Percentiles rank a stretch among this genome's conserved stretches.
Evolutionary conservation across 2,329 filamentous ascomycete genomes (phyloP).

Genomic region (Camptophora hylomeconis): DNA sequence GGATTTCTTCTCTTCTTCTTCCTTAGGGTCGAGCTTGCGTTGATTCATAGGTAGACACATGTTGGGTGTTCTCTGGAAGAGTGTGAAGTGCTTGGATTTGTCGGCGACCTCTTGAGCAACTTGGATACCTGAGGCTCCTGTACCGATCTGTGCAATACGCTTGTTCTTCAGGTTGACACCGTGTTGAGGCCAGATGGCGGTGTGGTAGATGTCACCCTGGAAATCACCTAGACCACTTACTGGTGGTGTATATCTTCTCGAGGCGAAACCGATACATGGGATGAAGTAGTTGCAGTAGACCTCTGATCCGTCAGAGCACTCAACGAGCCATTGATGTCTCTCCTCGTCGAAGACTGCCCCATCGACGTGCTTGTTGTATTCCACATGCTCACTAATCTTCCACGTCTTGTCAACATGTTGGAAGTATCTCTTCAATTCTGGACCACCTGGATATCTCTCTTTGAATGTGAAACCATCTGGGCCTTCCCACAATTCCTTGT

Average conservation of each 20-base stretch:
- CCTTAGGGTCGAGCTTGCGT: slow-evolving; percentile 32
- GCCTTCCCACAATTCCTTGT: slow-evolving; percentile 28
- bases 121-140: slow-evolving; percentile 40
- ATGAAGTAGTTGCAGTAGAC: slow-evolving; percentile 10
- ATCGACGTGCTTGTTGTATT: slow-evolving; percentile 22
- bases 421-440: slow-evolving; percentile 30
- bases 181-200: slow-evolving; percentile 46
- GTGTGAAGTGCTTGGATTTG: slow-evolving; percentile 20
- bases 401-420: slow-evolving; percentile 27
- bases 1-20: slow-evolving; percentile 43
- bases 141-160: slow-evolving; percentile 49
- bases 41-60: slow-evolving; percentile 49
- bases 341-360: slow-evolving; percentile 24
- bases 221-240: slow-evolving; percentile 46
- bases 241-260: slow-evolving; percentile 40
- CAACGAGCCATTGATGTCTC: slow-evolving; percentile 10
- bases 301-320: slow-evolving; percentile 10
- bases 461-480: slow-evolving; percentile 38
- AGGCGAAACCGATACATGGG: slow-evolving; percentile 37
- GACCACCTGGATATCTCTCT: slow-evolving; percentile 23
- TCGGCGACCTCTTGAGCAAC: slow-evolving; percentile 15
- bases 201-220: slow-evolving; percentile 46
- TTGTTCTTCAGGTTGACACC: slow-evolving; percentile 44
- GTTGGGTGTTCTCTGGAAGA: slow-evolving; percentile 55
- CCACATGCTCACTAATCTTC: slow-evolving; percentile 25